phyloP scores from a whole-genome alignment of 371 early-diverging fungal species.

The Mortierella sp. region DNA sequence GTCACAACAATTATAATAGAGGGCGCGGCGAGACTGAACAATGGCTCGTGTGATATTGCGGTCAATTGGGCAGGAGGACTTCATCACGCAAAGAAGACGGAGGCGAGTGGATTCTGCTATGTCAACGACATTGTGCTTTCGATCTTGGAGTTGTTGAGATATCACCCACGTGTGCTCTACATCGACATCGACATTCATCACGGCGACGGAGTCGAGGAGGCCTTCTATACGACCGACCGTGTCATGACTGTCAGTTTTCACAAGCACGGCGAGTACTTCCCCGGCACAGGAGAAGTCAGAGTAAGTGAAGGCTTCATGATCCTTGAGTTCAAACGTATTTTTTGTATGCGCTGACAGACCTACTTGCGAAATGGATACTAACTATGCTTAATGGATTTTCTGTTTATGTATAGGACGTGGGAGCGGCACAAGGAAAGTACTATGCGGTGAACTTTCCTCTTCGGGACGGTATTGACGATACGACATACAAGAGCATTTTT shows the following conservation, averaged over 20 bases:
- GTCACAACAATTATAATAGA: constrained; percentile 60
- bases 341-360: background rate
- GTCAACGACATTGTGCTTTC: constrained; percentile 99
- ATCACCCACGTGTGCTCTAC: constrained; percentile 97
- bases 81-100: constrained; percentile 98
- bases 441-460: constrained; percentile 99
- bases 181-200: constrained; percentile 99
- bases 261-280: constrained; percentile 99
- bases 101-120: constrained; percentile 99
- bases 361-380: too few relatives aligned
- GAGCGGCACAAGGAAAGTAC: constrained; percentile 88
- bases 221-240: constrained; percentile 99
- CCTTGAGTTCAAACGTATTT: background rate
- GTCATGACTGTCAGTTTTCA: constrained; percentile 99
- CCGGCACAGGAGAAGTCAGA: constrained; percentile 95
- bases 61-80: constrained; percentile 99
- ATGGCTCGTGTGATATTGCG: constrained; percentile 93
- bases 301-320: constrained; percentile 55
- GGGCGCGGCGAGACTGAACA: constrained; percentile 93
- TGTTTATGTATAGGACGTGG: constrained; percentile 76
- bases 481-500: constrained; percentile 91
- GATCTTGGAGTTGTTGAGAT: constrained; percentile 95
- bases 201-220: constrained; percentile 99
- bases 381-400: background rate
- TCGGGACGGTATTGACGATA: constrained; percentile 98